Evolutionary conservation across 176 grass and related monocot genomes (phyloP), one percentile per base, ranked within the genome.

Genomic region (Areca catechu): DNA sequence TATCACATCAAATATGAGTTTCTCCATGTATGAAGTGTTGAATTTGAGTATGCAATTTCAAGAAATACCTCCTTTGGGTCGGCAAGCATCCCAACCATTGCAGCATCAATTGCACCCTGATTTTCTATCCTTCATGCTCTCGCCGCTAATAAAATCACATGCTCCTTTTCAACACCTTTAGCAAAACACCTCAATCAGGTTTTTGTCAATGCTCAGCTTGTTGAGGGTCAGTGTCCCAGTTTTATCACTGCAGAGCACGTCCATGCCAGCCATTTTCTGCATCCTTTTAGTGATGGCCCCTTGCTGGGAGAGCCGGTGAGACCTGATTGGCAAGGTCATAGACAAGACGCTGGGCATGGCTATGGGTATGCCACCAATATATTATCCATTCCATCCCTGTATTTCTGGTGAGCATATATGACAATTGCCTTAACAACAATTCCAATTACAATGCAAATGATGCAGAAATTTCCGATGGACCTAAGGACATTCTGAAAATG

Each of bases 221-320:
- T 67, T 67, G 50, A 67, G 64, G 17, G 64, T 67, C 50, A 67
- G 64, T 1, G 64, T 67, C 17, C 64, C 64, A 1, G 50, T 67
- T 24, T 67, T 67, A n/a, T 67, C 64, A 16, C 64, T 67, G 64
- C 64, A 67, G n/a, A 67, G 64, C 51, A 67, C 64, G 24, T 67
- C 64, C 64, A 67, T 67, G 9, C 50, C 64, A 0, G 64, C 64
- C 64, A 67, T 67, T 51, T 67, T 51, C 64, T 67, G 24, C 64
- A 67, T 67, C 24, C 64, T 53, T 23, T 67, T 67, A 18, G 64
- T 67, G 50, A 67, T 67, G 17, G 64, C 64, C 4, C 50, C 64
- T 51, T 54, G 64, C 64, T 67, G 49, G 17, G 64, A 67, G 50
- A 67, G n/a, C 50, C 50, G 7, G 64, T 54, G 64, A 9, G 64